Percentiles rank a stretch among this genome's conserved stretches.
Evolutionary conservation across 2,329 filamentous ascomycete species (phyloP).

Genomic region (Chrysoporthe cubensis): DNA sequence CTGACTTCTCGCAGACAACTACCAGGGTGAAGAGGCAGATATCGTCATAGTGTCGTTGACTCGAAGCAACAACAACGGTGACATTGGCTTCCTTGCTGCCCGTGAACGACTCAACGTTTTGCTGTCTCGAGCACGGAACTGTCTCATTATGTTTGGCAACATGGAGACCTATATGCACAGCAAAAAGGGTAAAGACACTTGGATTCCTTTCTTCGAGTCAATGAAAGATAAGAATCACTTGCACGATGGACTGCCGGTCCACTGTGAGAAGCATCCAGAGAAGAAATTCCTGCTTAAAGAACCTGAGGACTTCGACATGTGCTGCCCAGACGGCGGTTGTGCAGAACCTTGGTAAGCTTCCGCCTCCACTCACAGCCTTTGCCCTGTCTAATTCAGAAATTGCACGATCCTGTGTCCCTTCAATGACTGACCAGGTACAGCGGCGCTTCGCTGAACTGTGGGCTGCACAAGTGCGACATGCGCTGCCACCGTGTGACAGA

Average conservation of each 20-base stretch:
- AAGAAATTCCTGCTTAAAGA: slow-evolving; percentile 49
- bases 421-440: slow-evolving; percentile 39
- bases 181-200: slow-evolving; percentile 59
- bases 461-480: slow-evolving; percentile 59
- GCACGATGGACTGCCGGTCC: slow-evolving; percentile 63
- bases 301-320: slow-evolving; percentile 61
- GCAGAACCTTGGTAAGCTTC: slow-evolving; percentile 60
- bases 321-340: slow-evolving; percentile 74
- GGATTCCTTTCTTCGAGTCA: slow-evolving; percentile 60
- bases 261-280: slow-evolving; percentile 63
- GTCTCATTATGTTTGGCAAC: slow-evolving; percentile 72
- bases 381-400: neutral
- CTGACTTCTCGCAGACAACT: slow-evolving; percentile 62
- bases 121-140: slow-evolving; percentile 67
- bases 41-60: slow-evolving; percentile 72
- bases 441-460: slow-evolving; percentile 56
- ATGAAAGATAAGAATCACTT: slow-evolving; percentile 57
- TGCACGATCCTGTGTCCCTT: neutral
- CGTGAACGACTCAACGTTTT: slow-evolving; percentile 73
- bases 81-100: slow-evolving; percentile 73
- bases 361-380: no score
- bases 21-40: slow-evolving; percentile 76
- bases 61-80: slow-evolving; percentile 63
- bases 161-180: slow-evolving; percentile 66
- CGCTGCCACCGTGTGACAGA: slow-evolving; percentile 66